phyloP scores from a whole-genome alignment of 2,329 filamentous ascomycete genomes.

The Ophiostoma angusticollis region DNA sequence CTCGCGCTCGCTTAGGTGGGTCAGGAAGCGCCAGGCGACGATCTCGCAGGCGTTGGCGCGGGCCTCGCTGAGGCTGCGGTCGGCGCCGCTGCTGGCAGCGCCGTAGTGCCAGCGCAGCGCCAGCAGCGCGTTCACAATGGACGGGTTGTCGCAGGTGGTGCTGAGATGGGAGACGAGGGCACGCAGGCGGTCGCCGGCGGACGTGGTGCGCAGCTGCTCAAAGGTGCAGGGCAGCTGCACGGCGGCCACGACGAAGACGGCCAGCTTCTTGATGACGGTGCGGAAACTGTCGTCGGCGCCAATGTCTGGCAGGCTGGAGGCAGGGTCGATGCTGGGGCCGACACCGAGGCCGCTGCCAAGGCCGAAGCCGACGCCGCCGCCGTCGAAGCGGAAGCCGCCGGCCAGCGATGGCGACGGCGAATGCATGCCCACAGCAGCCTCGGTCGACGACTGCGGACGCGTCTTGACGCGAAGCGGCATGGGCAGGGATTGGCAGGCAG shows the following conservation, averaged over 20 bases:
- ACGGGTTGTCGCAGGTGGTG: conserved; percentile 50
- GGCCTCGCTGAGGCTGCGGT: conserved; percentile 53
- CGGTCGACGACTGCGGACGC: conserved; percentile 18
- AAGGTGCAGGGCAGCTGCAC: conserved; percentile 56
- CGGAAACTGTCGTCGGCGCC: conserved; percentile 46
- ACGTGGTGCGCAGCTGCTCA: conserved; percentile 58
- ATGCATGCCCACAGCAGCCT: conserved; percentile 16
- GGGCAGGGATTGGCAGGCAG: too few species aligned
- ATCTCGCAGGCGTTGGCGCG: conserved; percentile 67
- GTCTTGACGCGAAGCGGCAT: conserved; percentile 29
- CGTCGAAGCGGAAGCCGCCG: conserved; percentile 13
- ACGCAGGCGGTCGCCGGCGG: conserved; percentile 45
- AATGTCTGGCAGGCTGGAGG: conserved; percentile 40
- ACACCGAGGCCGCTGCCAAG: too few species aligned
- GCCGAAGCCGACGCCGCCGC: too few species aligned
- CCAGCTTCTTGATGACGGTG: conserved; percentile 53
- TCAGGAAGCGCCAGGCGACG: conserved; percentile 66
- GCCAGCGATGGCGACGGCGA: conserved; percentile 24
- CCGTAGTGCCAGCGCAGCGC: conserved; percentile 66
- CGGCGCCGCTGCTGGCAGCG: conserved; percentile 44
- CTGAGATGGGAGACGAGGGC: conserved; percentile 52
- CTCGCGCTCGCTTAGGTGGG: conserved; percentile 57
- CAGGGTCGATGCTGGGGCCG: too few species aligned
- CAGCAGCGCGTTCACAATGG: conserved; percentile 61
- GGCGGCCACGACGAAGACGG: conserved; percentile 47